Evolutionary conservation across 2,329 filamentous ascomycete species (phyloP), one percentile per base, ranked within the genome.

Genomic region (Coniochaeta sp.): DNA sequence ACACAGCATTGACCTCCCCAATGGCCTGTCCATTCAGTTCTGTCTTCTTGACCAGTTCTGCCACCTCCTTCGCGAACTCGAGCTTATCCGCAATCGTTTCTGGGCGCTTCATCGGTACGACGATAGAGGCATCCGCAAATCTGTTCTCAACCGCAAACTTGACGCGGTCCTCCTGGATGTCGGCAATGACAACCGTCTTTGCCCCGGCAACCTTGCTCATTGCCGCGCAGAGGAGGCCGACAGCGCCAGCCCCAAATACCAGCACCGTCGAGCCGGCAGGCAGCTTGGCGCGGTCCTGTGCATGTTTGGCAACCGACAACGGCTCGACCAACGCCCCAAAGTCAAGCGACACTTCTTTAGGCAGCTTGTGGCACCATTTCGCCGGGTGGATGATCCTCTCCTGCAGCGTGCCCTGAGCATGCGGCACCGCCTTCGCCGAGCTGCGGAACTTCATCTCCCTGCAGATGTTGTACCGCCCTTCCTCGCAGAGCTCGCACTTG

Each of bases 1-100:
- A 91, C 2, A 89, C 87, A 1, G 84, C 83, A 57, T 85, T 81
- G 0, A 89, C 81, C 68, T 90, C 86, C 0, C 77, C 84, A 62
- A 89, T 79, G 14, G 81, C 77, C 64, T 75, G 69, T 9, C 75
- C 77, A 0, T 68, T 67, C 2, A 75, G 65, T 36, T 65, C 63
- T 0, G 73, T 71, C 34, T 65, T 66, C 65, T 74, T 76, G 57
- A 81, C 72, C 61, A 73, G 67, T 58, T 71, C 73, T 1, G 84
- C 80, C 1, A 83, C 75, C 40, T 77, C 74, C 63, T 78, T 77
- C 8, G 81, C 81, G 61, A 77, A 81, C 6, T 70, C 74, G 2
- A 85, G 73, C 71, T 82, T 84, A 32, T 79, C 81, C 59, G 81
- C 79, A n/a, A 79, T 73, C 0, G 75, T 77, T 66, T 79, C 73